phyloP scores from a whole-genome alignment of 2,329 filamentous ascomycete species.

The Claviceps cyperi region DNA sequence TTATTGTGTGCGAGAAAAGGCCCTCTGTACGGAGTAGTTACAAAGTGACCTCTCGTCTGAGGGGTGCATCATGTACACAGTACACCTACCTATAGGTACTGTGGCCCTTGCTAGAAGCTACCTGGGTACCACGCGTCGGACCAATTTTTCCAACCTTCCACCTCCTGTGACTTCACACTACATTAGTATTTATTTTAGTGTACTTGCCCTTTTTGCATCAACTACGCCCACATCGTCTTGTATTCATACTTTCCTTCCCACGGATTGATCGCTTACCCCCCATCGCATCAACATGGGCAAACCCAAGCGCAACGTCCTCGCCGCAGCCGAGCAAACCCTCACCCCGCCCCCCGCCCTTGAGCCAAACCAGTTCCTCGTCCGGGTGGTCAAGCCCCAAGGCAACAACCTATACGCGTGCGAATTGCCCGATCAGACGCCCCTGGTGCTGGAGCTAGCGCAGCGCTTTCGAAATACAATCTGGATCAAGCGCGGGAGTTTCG shows the following conservation, averaged over 20 bases:
- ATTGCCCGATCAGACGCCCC: constrained; percentile 47
- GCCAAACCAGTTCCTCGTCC: constrained; percentile 54
- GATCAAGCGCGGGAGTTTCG: constrained; percentile 80
- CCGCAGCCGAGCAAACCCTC: constrained; percentile 57
- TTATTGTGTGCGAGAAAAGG: too few relatives aligned
- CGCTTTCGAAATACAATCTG: constrained; percentile 86
- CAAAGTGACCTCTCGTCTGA: too few relatives aligned
- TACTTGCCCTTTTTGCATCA: too few relatives aligned
- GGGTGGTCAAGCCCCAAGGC: constrained; percentile 67
- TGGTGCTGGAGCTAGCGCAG: constrained; percentile 69
- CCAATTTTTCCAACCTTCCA: too few relatives aligned
- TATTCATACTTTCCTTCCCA: background rate
- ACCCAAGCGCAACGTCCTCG: constrained; percentile 57
- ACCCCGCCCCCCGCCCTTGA: constrained; percentile 45
- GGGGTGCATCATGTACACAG: too few relatives aligned
- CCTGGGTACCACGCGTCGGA: too few relatives aligned
- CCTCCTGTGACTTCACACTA: too few relatives aligned
- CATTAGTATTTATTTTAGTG: too few relatives aligned
- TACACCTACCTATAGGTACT: too few relatives aligned
- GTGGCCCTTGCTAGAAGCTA: too few relatives aligned
- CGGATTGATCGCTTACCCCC: background rate
- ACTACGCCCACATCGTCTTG: background rate
- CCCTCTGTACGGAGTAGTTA: too few relatives aligned
- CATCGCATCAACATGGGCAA: constrained; percentile 18
- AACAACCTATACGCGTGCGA: constrained; percentile 79